Evolutionary conservation across 2,329 filamentous ascomycete species (phyloP).

Genomic region (Ascochyta rabiei): DNA sequence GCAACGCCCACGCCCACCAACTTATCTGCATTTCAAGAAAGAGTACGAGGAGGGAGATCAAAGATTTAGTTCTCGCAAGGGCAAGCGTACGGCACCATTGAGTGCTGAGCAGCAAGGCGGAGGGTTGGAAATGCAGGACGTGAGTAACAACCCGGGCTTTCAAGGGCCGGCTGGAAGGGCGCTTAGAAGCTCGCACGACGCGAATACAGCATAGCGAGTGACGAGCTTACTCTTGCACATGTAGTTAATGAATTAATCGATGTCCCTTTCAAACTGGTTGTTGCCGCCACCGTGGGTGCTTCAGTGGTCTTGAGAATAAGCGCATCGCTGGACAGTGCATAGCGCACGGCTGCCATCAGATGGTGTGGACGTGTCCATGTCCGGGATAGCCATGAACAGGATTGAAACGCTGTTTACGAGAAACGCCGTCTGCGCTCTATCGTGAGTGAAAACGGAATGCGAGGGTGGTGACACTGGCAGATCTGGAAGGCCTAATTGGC

Average conservation of each 20-base stretch:
- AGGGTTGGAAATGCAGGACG: conserved; percentile 73
- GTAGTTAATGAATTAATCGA: conserved; percentile 14
- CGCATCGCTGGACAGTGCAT: background rate
- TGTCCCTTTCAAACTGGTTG: background rate
- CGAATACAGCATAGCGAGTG: conserved; percentile 20
- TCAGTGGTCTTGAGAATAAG: background rate
- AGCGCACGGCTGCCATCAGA: background rate
- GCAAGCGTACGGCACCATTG: conserved; percentile 57
- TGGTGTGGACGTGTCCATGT: background rate
- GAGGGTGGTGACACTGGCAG: conserved; percentile 40
- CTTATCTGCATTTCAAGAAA: conserved; percentile 86
- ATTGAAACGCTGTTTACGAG: background rate
- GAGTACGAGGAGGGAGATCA: conserved; percentile 81
- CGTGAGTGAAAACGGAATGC: conserved; percentile 27
- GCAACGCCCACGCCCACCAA: conserved; percentile 81
- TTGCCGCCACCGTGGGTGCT: background rate
- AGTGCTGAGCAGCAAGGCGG: conserved; percentile 59
- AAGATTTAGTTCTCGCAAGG: conserved; percentile 70
- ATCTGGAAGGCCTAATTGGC: conserved; percentile 46
- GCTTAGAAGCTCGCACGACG: conserved; percentile 20
- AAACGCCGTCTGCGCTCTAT: background rate
- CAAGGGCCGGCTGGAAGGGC: conserved; percentile 41
- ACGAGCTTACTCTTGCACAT: background rate
- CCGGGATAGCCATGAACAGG: background rate
- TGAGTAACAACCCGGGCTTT: conserved; percentile 37